Evolutionary conservation across 1,284 basidiomycete species (phyloP).

Genomic region (Pseudozyma sp.): DNA sequence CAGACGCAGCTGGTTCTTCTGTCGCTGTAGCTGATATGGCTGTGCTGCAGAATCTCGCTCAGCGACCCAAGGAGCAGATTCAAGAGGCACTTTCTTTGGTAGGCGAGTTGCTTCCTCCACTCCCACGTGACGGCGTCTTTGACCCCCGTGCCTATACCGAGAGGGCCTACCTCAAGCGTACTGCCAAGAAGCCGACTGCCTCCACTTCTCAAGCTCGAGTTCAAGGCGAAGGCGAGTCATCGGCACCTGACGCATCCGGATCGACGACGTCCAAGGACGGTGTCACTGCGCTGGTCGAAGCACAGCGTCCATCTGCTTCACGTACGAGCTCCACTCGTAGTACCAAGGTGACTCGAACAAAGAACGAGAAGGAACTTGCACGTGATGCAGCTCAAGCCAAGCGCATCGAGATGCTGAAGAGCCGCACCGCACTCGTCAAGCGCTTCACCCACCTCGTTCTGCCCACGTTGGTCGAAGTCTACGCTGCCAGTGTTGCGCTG

Average conservation of each 20-base stretch:
- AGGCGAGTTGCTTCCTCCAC: conserved; percentile 62
- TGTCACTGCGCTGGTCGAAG: conserved; percentile 2
- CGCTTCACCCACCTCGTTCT: conserved; percentile 65
- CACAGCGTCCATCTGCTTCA: conserved; percentile 16
- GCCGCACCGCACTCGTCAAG: conserved; percentile 55
- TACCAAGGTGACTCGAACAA: conserved; percentile 24
- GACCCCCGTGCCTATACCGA: conserved; percentile 90
- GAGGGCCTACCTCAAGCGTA: conserved; percentile 75
- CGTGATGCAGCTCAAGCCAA: conserved; percentile 54
- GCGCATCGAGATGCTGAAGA: conserved; percentile 59
- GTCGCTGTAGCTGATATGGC: conserved; percentile 79
- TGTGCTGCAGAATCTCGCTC: conserved; percentile 95
- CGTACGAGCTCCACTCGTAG: conserved; percentile 23
- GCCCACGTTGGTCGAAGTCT: conserved; percentile 64
- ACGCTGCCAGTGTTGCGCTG: conserved; percentile 63
- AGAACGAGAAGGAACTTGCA: conserved; percentile 51
- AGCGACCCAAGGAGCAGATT: conserved; percentile 85
- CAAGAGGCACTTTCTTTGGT: conserved; percentile 65
- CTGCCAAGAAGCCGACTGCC: conserved; percentile 12
- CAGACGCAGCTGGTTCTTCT: conserved; percentile 22
- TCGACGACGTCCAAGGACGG: not conserved
- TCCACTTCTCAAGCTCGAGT: not conserved
- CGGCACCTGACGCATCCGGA: conserved; percentile 2
- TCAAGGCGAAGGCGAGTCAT: conserved; percentile 12
- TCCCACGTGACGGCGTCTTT: conserved; percentile 84